These are phyloP conservation scores for Wickerhamomyces kurtzmanii DNA, from an alignment of 805 yeast genomes.

Conservation along the genomic window DNA sequence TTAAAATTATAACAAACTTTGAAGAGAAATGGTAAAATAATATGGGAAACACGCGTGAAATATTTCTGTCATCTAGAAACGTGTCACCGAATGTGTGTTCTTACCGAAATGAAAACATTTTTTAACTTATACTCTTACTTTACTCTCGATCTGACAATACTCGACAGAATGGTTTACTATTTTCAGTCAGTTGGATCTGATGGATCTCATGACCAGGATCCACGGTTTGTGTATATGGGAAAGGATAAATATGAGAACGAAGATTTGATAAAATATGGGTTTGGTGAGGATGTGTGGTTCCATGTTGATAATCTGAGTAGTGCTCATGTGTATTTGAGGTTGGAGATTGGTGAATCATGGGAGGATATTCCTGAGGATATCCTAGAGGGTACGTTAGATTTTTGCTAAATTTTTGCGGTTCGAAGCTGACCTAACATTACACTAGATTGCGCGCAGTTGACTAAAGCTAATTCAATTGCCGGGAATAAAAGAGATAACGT, in stretches of 20 bases:
- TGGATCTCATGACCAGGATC: slow-evolving; percentile 18
- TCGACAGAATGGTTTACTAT: slow-evolving; percentile 33
- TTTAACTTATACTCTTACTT: no score
- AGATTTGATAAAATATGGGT: slow-evolving; percentile 49
- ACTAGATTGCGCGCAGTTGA: slow-evolving; percentile 53
- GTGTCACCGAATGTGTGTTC: no score
- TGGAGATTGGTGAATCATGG: slow-evolving; percentile 33
- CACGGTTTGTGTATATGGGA: slow-evolving; percentile 51
- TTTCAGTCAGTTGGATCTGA: slow-evolving; percentile 26
- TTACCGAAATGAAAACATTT: no score
- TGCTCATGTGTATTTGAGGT: slow-evolving; percentile 66
- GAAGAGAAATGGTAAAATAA: no score
- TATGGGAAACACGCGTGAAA: no score
- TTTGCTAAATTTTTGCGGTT: background rate
- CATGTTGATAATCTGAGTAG: slow-evolving; percentile 72
- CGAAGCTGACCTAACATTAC: background rate
- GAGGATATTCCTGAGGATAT: slow-evolving; percentile 42
- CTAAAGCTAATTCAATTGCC: slow-evolving; percentile 69
- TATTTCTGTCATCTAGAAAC: no score
- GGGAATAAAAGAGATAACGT: slow-evolving; percentile 64
- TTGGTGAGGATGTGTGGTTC: slow-evolving; percentile 66
- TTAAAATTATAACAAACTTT: no score
- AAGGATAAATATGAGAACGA: slow-evolving; percentile 67
- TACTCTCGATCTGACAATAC: no score
- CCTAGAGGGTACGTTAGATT: slow-evolving; percentile 28